These are phyloP conservation scores for Aureobasidium pullulans DNA, from an alignment of 2,329 filamentous ascomycete species.

Conservation along the genomic window DNA sequence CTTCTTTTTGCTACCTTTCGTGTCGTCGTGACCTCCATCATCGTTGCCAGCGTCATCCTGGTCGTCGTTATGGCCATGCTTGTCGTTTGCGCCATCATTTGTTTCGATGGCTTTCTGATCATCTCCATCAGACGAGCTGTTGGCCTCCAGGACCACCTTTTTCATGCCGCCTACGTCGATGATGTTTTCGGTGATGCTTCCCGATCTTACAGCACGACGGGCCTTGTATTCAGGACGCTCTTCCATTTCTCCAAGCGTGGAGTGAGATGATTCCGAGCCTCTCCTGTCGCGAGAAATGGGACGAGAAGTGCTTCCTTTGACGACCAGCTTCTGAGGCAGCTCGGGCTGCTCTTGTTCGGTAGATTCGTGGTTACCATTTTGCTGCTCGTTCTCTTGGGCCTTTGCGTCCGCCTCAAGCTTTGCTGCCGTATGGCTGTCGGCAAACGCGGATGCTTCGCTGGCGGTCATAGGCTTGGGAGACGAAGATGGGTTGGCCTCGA, in stretches of 20 bases:
- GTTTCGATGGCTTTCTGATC: constrained; percentile 25
- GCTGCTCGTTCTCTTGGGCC: neutral
- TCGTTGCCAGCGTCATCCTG: constrained; percentile 12
- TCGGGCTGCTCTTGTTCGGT: constrained; percentile 12
- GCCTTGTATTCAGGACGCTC: constrained; percentile 21
- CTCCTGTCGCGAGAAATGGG: constrained; percentile 10
- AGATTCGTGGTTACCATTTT: constrained; percentile 4
- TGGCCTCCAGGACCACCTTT: constrained; percentile 69
- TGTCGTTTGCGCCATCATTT: constrained; percentile 17
- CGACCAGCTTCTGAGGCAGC: constrained; percentile 12
- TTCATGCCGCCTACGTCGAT: constrained; percentile 65
- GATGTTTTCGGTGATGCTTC: constrained; percentile 73
- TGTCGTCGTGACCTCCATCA: constrained; percentile 10
- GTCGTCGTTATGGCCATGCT: constrained; percentile 4
- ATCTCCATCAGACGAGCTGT: constrained; percentile 46
- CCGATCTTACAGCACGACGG: constrained; percentile 50
- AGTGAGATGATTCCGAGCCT: constrained; percentile 14
- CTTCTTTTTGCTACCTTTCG: constrained; percentile 16
- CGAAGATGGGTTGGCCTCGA: neutral
- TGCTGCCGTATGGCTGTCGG: constrained; percentile 10
- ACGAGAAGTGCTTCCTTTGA: constrained; percentile 11
- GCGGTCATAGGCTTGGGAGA: constrained; percentile 15
- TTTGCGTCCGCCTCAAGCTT: neutral
- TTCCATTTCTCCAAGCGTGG: constrained; percentile 20
- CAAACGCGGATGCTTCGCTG: constrained; percentile 15